Base-by-base conservation (phyloP, 306 rosid genomes). In the Cucurbita ficifolia region DNA sequence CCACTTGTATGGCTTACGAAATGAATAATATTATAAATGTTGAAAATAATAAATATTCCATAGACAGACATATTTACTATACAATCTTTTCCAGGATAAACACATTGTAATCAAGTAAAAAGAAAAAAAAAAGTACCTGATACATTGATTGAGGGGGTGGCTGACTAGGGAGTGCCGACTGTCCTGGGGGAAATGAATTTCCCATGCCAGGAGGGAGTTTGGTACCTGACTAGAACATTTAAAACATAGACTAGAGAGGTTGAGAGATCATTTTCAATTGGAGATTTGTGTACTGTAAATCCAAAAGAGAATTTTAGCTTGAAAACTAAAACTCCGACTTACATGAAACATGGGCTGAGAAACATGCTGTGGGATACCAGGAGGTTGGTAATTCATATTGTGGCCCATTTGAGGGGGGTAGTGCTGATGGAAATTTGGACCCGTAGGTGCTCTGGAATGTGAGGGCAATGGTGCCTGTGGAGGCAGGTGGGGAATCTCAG, bases 311-410 rank as follows among this genome's bases (percentile, higher is more conserved):
- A 16, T 17, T 43, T 55, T 50, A 29, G 81, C 24, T 58, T 38
- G n/a, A 51, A n/a, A 79, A 77, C 72, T 64, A 76, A 52, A 76
- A 71, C 73, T 78, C 76, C 79, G 68, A 72, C 96, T 91, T 86
- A 94, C 99, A 79, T 91, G 99, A 89, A 78, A 91, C 83, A 89
- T 79, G 74, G 92, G 83, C 69, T 85, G 98, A 6, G 88, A 79
- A 80, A 67, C 83, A 83, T 82, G 91, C 82, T 88, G 96, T 50
- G 97, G 82, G 73, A 88, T 81, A 74, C 86, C 81, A 54, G 80
- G 75, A 72, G 92, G 97, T 76, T 89, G 96, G 83, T 78, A 91
- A 75, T 88, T 89, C 74, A 86, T 10, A 80, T 80, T 91, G 42
- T 82, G 73, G 43, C 87, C 92, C 85, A 83, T 81, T 76, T 87